Percentiles rank a stretch among this genome's conserved stretches.
Evolutionary conservation across 306 rosid genomes (phyloP).

Genomic region (Cucurbita maxima): DNA sequence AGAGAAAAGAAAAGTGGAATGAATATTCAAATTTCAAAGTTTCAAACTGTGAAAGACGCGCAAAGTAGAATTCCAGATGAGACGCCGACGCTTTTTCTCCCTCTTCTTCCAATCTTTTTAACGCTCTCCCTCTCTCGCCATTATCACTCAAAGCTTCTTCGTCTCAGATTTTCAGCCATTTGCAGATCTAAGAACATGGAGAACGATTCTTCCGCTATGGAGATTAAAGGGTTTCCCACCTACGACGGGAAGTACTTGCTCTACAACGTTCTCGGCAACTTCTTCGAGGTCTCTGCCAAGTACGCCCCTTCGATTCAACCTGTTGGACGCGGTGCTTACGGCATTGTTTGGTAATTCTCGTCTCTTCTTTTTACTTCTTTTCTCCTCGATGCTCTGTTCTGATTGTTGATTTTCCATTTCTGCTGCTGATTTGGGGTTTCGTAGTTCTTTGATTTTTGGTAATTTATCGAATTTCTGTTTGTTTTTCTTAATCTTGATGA

Average conservation of each 20-base stretch:
- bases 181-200: neutral
- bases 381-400: neutral
- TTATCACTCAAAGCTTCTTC: neutral
- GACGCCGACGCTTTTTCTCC: neutral
- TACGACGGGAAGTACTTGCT: conserved; percentile 43
- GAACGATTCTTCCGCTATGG: conserved; percentile 22
- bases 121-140: neutral
- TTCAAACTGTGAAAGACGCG: neutral
- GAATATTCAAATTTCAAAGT: conserved; percentile 12
- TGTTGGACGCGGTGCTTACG: conserved; percentile 93
- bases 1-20: neutral
- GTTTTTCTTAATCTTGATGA: neutral
- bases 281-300: conserved; percentile 57
- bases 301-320: conserved; percentile 75
- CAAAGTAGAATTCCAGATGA: conserved; percentile 2
- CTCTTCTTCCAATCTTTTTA: neutral
- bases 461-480: too few species aligned
- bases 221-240: conserved; percentile 24
- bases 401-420: neutral
- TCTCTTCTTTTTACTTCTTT: neutral
- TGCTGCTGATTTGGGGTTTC: neutral
- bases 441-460: neutral
- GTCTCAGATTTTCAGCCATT: neutral
- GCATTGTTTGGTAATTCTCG: conserved; percentile 62
- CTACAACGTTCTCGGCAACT: conserved; percentile 63